These are phyloP conservation scores for Cladosporium sp. DNA, from an alignment of 2,329 filamentous ascomycete species.

Conservation along the genomic window DNA sequence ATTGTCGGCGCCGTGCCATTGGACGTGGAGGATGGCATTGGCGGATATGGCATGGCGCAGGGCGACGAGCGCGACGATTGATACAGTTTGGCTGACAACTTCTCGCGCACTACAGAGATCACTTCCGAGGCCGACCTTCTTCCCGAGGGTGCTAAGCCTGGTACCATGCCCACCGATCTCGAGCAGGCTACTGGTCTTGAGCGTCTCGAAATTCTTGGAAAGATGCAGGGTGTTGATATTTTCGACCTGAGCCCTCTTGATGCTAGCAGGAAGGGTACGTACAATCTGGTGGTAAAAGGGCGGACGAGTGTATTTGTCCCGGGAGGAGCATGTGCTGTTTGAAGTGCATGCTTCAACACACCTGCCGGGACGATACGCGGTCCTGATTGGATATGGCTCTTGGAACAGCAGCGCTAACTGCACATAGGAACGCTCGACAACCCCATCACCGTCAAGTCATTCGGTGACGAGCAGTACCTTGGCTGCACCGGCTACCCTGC, in stretches of 20 bases:
- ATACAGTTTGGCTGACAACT: conserved; percentile 23
- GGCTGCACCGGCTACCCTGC: conserved; percentile 94
- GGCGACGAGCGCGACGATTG: conserved; percentile 1
- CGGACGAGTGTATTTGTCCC: background rate
- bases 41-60: background rate
- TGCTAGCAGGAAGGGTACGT: conserved; percentile 77
- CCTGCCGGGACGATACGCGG: background rate
- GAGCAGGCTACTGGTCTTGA: conserved; percentile 97
- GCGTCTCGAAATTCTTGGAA: conserved; percentile 97
- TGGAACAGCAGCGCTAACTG: background rate
- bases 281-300: background rate
- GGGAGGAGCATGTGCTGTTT: background rate
- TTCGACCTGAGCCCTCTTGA: conserved; percentile 99
- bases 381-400: background rate
- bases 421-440: conserved; percentile 78
- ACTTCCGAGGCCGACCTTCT: conserved; percentile 79
- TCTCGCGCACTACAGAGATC: conserved; percentile 64
- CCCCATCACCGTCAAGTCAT: conserved; percentile 87
- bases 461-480: conserved; percentile 92
- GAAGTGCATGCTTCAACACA: background rate
- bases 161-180: conserved; percentile 87
- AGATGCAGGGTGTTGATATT: conserved; percentile 97
- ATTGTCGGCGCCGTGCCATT: background rate
- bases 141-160: conserved; percentile 75
- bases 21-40: conserved; percentile 5